These are phyloP conservation scores for Cercophora sp. DNA, from an alignment of 495 filamentous ascomycete genomes.

Conservation along the genomic window DNA sequence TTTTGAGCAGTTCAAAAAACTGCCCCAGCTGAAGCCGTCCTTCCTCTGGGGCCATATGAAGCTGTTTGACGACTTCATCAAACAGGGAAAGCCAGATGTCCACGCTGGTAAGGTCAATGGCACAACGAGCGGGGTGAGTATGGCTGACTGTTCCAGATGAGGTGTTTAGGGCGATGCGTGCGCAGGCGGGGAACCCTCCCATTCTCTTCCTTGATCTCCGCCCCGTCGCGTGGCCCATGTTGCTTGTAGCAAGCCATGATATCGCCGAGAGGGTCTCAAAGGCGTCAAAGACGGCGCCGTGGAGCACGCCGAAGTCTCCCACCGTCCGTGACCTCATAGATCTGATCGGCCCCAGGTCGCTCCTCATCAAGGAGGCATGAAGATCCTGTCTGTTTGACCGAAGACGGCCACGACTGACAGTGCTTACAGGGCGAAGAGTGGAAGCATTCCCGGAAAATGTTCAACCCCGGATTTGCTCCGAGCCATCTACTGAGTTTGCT, in stretches of 20 bases:
- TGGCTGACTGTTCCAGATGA: slow-evolving; percentile 13
- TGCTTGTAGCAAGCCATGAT: slow-evolving; percentile 41
- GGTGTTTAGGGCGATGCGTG: slow-evolving; percentile 18
- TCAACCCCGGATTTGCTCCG: slow-evolving; percentile 42
- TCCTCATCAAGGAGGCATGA: slow-evolving; percentile 31
- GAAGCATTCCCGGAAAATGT: slow-evolving; percentile 37
- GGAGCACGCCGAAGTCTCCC: slow-evolving; percentile 42
- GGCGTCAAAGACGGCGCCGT: slow-evolving; percentile 35
- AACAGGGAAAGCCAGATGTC: slow-evolving; percentile 8
- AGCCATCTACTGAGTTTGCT: slow-evolving; percentile 39
- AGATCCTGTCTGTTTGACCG: background rate
- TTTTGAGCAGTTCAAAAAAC: slow-evolving; percentile 26
- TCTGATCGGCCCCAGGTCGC: slow-evolving; percentile 36
- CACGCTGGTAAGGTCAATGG: slow-evolving; percentile 22
- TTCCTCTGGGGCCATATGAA: slow-evolving; percentile 32
- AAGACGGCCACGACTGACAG: background rate
- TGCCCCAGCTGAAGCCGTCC: slow-evolving; percentile 29
- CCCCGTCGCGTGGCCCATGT: slow-evolving; percentile 28
- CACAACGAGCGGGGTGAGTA: background rate
- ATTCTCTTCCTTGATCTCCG: slow-evolving; percentile 35
- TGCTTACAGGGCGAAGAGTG: slow-evolving; percentile 30
- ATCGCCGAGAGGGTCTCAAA: slow-evolving; percentile 41
- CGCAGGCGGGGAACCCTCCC: slow-evolving; percentile 23
- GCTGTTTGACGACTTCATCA: slow-evolving; percentile 19
- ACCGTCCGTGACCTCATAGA: slow-evolving; percentile 23